Conservation (phyloP, 371 early-diverging fungal species). For the Syncephalis plumigaleata region DNA sequence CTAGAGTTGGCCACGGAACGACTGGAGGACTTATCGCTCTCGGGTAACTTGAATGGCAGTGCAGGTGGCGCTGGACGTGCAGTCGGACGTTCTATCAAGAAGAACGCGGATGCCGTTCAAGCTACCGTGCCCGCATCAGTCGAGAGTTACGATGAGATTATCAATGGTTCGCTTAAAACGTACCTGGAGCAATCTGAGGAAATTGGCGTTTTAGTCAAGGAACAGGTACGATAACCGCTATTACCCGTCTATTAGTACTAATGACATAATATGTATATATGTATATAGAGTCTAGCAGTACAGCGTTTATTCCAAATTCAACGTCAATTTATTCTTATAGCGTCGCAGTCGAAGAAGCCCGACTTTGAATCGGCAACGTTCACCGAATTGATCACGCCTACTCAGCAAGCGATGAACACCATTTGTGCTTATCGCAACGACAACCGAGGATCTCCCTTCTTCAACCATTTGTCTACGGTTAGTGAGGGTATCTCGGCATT, state of each 20-base stretch:
- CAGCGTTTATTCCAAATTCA: conserved; percentile 44
- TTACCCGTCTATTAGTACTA: background rate
- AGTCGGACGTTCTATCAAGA: conserved; percentile 10
- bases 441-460: conserved; percentile 52
- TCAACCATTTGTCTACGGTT: conserved; percentile 68
- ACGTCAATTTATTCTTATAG: conserved; percentile 50
- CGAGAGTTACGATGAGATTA: conserved; percentile 35
- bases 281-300: conserved; percentile 21
- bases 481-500: conserved; percentile 81
- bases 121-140: conserved; percentile 6
- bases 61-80: conserved; percentile 26
- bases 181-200: conserved; percentile 32
- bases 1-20: conserved; percentile 73
- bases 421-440: conserved; percentile 51
- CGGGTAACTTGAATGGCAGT: conserved; percentile 15
- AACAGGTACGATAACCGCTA: conserved; percentile 33
- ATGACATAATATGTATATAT: background rate
- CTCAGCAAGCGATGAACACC: conserved; percentile 43
- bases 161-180: conserved; percentile 27
- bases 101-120: conserved; percentile 11
- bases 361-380: conserved; percentile 26
- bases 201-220: conserved; percentile 48
- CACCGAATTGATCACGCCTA: conserved; percentile 44
- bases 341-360: conserved; percentile 65
- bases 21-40: conserved; percentile 59